These are phyloP conservation scores for Corymbia calophylla DNA, from an alignment of 441 rosid species.

Conservation along the genomic window DNA sequence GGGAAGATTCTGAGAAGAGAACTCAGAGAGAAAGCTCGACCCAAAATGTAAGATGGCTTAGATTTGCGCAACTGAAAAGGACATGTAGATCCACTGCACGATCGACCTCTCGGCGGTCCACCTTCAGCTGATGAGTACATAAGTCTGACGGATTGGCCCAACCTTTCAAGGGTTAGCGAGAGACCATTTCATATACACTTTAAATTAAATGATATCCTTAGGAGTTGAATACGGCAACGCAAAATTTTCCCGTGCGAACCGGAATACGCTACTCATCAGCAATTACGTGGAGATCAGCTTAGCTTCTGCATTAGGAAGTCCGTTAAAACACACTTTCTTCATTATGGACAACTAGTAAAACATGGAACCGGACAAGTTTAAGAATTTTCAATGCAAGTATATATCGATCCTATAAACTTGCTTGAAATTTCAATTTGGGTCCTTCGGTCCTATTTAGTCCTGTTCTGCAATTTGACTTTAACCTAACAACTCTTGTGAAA, in stretches of 20 bases:
- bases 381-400: background rate
- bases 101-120: background rate
- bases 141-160: background rate
- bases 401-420: background rate
- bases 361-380: background rate
- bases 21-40: background rate
- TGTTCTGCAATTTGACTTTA: background rate
- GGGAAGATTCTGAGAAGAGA: conserved; percentile 9
- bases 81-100: background rate
- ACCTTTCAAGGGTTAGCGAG: background rate
- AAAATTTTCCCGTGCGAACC: background rate
- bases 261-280: background rate
- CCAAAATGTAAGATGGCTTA: background rate
- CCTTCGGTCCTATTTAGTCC: background rate
- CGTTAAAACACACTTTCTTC: background rate
- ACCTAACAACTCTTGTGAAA: background rate
- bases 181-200: background rate
- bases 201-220: background rate
- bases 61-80: background rate
- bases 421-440: background rate
- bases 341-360: background rate
- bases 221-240: background rate
- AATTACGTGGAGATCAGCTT: background rate
- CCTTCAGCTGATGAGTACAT: background rate
- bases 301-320: background rate